phyloP scores from a whole-genome alignment of 371 early-diverging fungal species.

The Aphelidium insulamus region DNA sequence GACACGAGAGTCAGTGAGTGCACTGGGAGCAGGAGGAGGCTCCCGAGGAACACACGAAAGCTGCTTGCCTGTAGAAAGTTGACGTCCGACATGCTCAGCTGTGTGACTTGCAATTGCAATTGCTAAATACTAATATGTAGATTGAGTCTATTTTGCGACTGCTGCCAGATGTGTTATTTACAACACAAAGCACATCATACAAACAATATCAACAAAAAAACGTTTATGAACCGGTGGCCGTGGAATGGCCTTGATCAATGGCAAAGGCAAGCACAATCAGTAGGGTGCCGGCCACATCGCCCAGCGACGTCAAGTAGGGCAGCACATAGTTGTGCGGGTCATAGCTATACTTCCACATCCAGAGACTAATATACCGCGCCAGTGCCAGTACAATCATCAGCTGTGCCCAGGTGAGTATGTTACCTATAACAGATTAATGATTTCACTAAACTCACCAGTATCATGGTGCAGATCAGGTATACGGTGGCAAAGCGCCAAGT shows the following conservation, averaged over 20 bases:
- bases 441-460: constrained; percentile 14
- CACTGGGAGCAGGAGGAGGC: no score
- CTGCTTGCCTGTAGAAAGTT: not conserved
- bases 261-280: constrained; percentile 15
- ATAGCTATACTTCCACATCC: constrained; percentile 40
- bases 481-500: constrained; percentile 10
- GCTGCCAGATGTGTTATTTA: no score
- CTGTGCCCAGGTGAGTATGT: not conserved
- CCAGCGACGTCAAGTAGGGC: constrained; percentile 22
- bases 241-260: no score
- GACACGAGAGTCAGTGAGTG: no score
- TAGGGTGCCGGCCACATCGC: constrained; percentile 16
- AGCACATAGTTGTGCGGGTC: constrained; percentile 70
- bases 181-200: no score
- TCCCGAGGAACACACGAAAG: no score
- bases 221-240: no score
- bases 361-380: constrained; percentile 26
- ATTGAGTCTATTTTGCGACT: no score
- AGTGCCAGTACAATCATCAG: constrained; percentile 14
- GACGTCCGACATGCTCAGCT: not conserved
- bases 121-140: no score
- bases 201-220: no score
- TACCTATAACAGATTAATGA: not conserved
- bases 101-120: no score
- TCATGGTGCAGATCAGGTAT: constrained; percentile 13